Percentiles rank a stretch among this genome's conserved stretches.
Conservation (phyloP, 768 basidiomycete species). For the Tricholoma sp. region DNA sequence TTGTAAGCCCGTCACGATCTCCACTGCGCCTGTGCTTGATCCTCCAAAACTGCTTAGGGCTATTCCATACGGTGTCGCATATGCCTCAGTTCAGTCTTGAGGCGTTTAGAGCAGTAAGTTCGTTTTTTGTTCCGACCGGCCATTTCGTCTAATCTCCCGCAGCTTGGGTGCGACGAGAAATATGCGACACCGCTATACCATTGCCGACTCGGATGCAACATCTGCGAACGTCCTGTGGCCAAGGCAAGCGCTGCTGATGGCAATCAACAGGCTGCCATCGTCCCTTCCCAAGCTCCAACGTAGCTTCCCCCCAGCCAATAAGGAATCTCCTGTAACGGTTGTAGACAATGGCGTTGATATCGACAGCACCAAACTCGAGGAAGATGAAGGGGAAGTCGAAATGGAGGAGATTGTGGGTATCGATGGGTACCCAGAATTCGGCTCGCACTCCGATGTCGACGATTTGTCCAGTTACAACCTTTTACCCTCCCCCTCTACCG, state of each 20-base stretch:
- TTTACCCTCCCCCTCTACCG: background rate
- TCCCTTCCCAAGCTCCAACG: slow-evolving; percentile 20
- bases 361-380: slow-evolving; percentile 11
- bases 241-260: slow-evolving; percentile 42
- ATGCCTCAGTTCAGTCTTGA: slow-evolving; percentile 56
- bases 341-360: slow-evolving; percentile 16
- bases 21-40: slow-evolving; percentile 55
- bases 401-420: slow-evolving; percentile 29
- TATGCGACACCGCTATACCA: slow-evolving; percentile 66
- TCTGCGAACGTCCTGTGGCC: slow-evolving; percentile 64
- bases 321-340: slow-evolving; percentile 1
- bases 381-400: slow-evolving; percentile 22
- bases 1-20: slow-evolving; percentile 22
- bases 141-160: slow-evolving; percentile 6
- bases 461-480: background rate
- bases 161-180: slow-evolving; percentile 66
- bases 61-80: slow-evolving; percentile 55
- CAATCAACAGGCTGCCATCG: slow-evolving; percentile 19
- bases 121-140: background rate
- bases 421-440: slow-evolving; percentile 23
- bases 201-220: slow-evolving; percentile 63
- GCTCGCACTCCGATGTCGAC: slow-evolving; percentile 8
- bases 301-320: slow-evolving; percentile 6
- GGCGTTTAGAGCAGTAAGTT: slow-evolving; percentile 49
- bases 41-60: slow-evolving; percentile 56